Evolutionary conservation across 163 green algal species (phyloP).

Genomic region (Chlamydomonas reinhardtii): DNA sequence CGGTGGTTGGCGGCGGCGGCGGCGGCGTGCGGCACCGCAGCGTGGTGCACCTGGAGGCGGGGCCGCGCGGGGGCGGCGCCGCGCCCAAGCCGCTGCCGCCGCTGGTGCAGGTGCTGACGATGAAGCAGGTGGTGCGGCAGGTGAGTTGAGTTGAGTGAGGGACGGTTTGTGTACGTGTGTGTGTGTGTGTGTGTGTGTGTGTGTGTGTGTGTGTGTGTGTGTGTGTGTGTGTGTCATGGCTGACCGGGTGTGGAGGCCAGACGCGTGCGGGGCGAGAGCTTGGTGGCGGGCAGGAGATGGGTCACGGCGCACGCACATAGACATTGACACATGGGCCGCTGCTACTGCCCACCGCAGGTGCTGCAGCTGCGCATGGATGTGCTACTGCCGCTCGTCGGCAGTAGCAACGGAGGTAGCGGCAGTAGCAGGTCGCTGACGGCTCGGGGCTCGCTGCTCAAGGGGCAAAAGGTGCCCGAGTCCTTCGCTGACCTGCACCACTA

Average conservation of each 20-base stretch:
- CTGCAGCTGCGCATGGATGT: constrained; percentile 23
- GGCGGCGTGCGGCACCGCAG: background rate
- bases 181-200: too few relatives aligned
- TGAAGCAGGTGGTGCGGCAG: constrained; percentile 35
- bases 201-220: background rate
- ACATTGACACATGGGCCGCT: too few relatives aligned
- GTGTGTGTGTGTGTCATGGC: too few relatives aligned
- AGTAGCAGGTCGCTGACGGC: background rate
- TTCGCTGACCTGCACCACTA: constrained; percentile 62
- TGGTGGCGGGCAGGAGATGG: too few relatives aligned
- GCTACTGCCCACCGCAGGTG: too few relatives aligned
- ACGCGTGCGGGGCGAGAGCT: too few relatives aligned
- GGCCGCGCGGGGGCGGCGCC: background rate
- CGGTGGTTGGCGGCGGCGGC: background rate
- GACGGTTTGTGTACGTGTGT: too few relatives aligned
- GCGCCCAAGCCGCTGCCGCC: constrained; percentile 23
- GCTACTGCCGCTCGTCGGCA: background rate
- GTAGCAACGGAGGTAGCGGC: background rate
- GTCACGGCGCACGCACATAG: too few relatives aligned
- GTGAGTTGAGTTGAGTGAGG: too few relatives aligned
- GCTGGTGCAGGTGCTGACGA: constrained; percentile 26
- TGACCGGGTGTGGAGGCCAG: too few relatives aligned
- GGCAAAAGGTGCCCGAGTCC: constrained; percentile 38
- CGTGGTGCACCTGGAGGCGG: constrained; percentile 24
- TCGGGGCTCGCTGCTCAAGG: background rate